Conservation (phyloP, 495 filamentous ascomycete species). For the Penicillium goetzii region DNA sequence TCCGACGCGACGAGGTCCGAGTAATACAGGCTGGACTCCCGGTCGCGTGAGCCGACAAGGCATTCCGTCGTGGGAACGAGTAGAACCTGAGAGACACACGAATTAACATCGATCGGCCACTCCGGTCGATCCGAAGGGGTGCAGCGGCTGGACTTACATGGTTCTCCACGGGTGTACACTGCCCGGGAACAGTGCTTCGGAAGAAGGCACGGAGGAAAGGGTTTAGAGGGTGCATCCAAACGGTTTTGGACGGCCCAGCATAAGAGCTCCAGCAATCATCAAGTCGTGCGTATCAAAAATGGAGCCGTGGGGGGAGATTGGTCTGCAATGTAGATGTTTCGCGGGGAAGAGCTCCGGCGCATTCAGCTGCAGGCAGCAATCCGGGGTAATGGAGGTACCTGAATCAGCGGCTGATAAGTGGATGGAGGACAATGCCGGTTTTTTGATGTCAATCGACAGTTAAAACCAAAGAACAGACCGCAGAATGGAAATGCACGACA, state of each 20-base stretch:
- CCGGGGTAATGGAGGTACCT: constrained; percentile 7
- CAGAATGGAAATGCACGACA: constrained; percentile 15
- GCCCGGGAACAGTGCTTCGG: constrained; percentile 87
- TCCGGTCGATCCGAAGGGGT: constrained; percentile 22
- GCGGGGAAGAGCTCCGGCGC: constrained; percentile 46
- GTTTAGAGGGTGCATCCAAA: constrained; percentile 99
- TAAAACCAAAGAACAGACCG: constrained; percentile 16
- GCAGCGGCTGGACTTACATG: constrained; percentile 60
- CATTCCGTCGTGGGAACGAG: constrained; percentile 93
- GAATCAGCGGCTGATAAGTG: background rate
- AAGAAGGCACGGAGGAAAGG: constrained; percentile 98
- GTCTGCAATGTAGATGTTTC: constrained; percentile 35
- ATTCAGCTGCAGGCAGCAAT: constrained; percentile 39
- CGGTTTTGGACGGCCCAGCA: constrained; percentile 54
- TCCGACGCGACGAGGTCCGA: constrained; percentile 83
- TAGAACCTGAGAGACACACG: constrained; percentile 62
- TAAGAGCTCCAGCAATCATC: constrained; percentile 44
- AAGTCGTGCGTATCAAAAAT: constrained; percentile 41
- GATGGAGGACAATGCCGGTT: background rate
- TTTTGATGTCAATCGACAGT: constrained; percentile 9
- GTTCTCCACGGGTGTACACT: constrained; percentile 90
- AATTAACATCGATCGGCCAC: constrained; percentile 24
- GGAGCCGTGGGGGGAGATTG: constrained; percentile 19
- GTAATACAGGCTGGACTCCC: constrained; percentile 77
- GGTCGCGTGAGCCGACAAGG: constrained; percentile 84